Conservation (phyloP, 805 yeast species). For the Zygotorulaspora sp. region DNA sequence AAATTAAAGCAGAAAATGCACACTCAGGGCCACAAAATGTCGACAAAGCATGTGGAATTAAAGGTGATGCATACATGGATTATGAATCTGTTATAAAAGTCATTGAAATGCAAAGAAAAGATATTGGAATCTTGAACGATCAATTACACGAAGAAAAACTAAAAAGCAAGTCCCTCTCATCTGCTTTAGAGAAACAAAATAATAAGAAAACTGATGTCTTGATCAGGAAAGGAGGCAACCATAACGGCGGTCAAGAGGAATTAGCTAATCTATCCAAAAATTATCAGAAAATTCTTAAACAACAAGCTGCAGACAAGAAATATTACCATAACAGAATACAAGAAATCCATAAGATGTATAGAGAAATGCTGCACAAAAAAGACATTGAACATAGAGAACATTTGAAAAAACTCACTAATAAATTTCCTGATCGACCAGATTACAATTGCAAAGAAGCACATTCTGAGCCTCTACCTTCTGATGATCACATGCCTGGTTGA, state of each 20-base stretch:
- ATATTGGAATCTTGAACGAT: slow-evolving; percentile 5
- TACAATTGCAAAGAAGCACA: too few relatives aligned
- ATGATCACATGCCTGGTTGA: too few relatives aligned
- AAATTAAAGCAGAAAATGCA: not conserved
- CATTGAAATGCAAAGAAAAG: slow-evolving; percentile 6
- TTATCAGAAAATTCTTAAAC: slow-evolving; percentile 2
- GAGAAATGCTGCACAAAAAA: slow-evolving; percentile 3
- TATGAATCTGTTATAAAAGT: slow-evolving; percentile 1
- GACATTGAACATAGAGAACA: slow-evolving; percentile 5
- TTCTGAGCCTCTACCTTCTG: too few relatives aligned
- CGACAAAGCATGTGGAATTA: too few relatives aligned
- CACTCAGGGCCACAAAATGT: too few relatives aligned
- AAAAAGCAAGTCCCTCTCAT: slow-evolving; percentile 6
- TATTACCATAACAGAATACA: slow-evolving; percentile 2
- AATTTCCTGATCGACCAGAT: too few relatives aligned
- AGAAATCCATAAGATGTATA: slow-evolving; percentile 6
- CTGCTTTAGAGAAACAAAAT: slow-evolving; percentile 2
- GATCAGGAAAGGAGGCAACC: too few relatives aligned
- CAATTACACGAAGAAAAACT: slow-evolving; percentile 9
- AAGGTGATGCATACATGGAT: not conserved
- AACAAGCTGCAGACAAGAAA: slow-evolving; percentile 2
- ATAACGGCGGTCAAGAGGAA: not conserved
- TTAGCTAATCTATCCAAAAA: slow-evolving; percentile 1
- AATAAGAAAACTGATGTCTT: not conserved
- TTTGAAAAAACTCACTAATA: too few relatives aligned